A percentile compares a stretch with the other conserved stretches of the same genome.
These are phyloP conservation scores for Dendrocalamus sinicus DNA, from an alignment of 176 grass and related monocot species.

Conservation along the genomic window DNA sequence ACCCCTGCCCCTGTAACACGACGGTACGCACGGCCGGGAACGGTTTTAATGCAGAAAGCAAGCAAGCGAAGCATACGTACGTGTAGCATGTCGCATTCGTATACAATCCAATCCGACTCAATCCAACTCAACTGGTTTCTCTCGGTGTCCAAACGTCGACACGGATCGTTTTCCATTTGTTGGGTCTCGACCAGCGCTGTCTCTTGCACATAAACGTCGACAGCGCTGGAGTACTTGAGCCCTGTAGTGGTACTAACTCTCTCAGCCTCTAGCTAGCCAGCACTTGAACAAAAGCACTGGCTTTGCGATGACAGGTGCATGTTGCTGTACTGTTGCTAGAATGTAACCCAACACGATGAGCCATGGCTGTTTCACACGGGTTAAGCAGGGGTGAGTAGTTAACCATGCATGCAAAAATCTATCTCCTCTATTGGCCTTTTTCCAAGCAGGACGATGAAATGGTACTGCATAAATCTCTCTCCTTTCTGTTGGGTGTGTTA, in stretches of 20 bases:
- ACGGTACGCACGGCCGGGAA: neutral
- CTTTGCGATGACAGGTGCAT: neutral
- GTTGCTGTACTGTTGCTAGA: no score
- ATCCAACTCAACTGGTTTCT: neutral
- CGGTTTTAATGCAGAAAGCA: neutral
- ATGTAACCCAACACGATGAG: no score
- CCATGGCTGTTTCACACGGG: no score
- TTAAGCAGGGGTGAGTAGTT: no score
- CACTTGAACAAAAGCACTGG: neutral
- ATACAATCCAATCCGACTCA: neutral
- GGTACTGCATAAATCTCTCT: neutral
- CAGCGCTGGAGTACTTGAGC: neutral
- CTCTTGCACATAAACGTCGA: neutral
- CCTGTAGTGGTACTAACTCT: neutral
- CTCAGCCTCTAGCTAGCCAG: neutral
- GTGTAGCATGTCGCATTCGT: neutral
- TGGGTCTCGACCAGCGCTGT: neutral
- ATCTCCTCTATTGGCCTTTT: no score
- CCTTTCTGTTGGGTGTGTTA: neutral
- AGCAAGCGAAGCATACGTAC: neutral
- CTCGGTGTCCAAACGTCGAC: neutral
- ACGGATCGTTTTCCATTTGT: neutral
- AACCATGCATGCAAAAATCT: no score
- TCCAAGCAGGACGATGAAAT: neutral
- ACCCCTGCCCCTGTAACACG: no score